phyloP scores from a whole-genome alignment of 2,329 filamentous ascomycete genomes.

The Arachnopeziza araneosa region DNA sequence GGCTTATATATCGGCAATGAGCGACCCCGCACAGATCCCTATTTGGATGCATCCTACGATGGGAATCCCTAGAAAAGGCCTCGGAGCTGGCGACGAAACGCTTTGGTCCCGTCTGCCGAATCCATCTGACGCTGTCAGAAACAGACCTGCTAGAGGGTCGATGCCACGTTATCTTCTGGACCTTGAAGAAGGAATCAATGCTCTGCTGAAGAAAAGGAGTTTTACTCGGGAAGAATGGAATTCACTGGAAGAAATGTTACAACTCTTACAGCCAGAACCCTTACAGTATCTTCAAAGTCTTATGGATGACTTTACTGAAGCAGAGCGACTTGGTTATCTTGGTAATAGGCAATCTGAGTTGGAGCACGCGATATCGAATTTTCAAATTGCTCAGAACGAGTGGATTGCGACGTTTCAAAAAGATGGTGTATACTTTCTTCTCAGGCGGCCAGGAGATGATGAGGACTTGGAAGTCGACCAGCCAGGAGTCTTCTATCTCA shows the following conservation, averaged over 20 bases:
- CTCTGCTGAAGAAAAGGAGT: background rate
- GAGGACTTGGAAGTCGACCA: background rate
- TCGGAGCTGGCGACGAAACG: slow-evolving; percentile 4
- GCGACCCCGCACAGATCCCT: slow-evolving; percentile 22
- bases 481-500: slow-evolving; percentile 11
- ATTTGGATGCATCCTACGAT: slow-evolving; percentile 23
- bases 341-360: too few relatives aligned
- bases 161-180: slow-evolving; percentile 7
- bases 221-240: too few relatives aligned
- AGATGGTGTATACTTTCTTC: slow-evolving; percentile 7
- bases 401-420: background rate
- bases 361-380: too few relatives aligned
- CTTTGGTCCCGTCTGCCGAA: slow-evolving; percentile 10
- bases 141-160: slow-evolving; percentile 7
- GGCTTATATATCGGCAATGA: slow-evolving; percentile 21
- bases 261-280: too few relatives aligned
- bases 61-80: slow-evolving; percentile 10
- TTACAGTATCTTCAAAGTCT: too few relatives aligned
- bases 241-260: too few relatives aligned
- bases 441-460: background rate
- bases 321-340: too few relatives aligned
- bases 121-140: background rate
- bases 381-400: too few relatives aligned
- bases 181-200: slow-evolving; percentile 11
- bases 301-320: too few relatives aligned